A percentile compares a stretch with the other conserved stretches of the same genome.
Evolutionary conservation across 2,329 filamentous ascomycete species (phyloP).

Genomic region (Niveomyces coronatus): DNA sequence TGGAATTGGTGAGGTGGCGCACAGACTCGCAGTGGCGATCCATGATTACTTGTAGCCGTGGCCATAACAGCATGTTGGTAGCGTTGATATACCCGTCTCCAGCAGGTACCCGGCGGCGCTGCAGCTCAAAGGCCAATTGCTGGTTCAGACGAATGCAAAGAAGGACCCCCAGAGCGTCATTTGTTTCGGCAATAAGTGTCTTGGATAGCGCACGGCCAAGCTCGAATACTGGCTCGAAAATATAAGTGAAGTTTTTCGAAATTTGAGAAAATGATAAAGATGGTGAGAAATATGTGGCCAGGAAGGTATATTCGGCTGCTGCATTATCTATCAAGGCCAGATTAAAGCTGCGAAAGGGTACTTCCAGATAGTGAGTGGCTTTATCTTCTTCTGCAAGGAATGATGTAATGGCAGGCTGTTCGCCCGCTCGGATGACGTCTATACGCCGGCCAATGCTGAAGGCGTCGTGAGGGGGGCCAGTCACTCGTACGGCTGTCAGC

Average conservation of each 20-base stretch:
- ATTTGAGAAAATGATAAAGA: constrained; percentile 65
- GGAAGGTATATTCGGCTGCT: constrained; percentile 87
- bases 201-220: constrained; percentile 71
- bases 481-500: constrained; percentile 34
- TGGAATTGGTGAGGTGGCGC: constrained; percentile 46
- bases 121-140: constrained; percentile 86
- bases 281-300: constrained; percentile 80
- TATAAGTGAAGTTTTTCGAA: constrained; percentile 72
- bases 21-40: constrained; percentile 86
- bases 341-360: constrained; percentile 90
- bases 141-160: constrained; percentile 92
- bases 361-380: constrained; percentile 74
- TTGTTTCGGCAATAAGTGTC: constrained; percentile 62
- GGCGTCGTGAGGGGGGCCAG: constrained; percentile 63
- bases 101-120: constrained; percentile 80
- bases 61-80: constrained; percentile 94
- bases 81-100: constrained; percentile 89
- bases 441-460: constrained; percentile 82
- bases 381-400: constrained; percentile 89
- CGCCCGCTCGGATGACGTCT: constrained; percentile 66
- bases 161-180: constrained; percentile 77
- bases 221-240: constrained; percentile 84
- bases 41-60: constrained; percentile 87
- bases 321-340: constrained; percentile 89
- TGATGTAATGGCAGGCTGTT: constrained; percentile 69